Percentiles rank a stretch among this genome's conserved stretches.
phyloP scores from a whole-genome alignment of 75 land plant genomes.

The Pinus tabuliformis region DNA sequence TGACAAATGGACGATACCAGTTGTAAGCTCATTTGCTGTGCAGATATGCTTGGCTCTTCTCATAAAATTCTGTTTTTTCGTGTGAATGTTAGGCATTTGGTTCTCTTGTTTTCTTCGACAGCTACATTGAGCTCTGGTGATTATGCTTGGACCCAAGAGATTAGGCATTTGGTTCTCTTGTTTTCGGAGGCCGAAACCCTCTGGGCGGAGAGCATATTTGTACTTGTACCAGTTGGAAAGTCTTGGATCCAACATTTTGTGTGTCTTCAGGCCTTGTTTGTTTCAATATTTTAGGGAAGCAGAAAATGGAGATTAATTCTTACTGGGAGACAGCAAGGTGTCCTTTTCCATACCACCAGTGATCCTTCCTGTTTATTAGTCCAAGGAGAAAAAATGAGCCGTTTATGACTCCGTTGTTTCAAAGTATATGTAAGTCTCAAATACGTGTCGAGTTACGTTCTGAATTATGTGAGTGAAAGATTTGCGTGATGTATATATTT shows the following conservation, averaged over 20 bases:
- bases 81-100: slow-evolving; percentile 14
- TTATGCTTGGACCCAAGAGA: no score
- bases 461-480: no score
- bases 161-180: no score
- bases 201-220: neutral
- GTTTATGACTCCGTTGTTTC: no score
- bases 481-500: no score
- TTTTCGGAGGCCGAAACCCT: no score
- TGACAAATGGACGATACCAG: slow-evolving; percentile 25
- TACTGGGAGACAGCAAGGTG: no score
- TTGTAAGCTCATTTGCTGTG: slow-evolving; percentile 37
- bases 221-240: neutral
- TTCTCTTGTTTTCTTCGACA: neutral
- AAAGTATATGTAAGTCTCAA: no score
- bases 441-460: no score
- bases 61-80: slow-evolving; percentile 58
- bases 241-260: neutral
- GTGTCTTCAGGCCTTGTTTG: neutral
- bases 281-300: neutral
- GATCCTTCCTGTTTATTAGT: no score
- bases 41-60: slow-evolving; percentile 58
- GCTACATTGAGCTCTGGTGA: neutral
- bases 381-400: no score
- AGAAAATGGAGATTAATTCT: neutral
- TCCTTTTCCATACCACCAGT: no score